Base-by-base conservation (phyloP, 1,139 yeast species). In the Dujonia santamariae region DNA sequence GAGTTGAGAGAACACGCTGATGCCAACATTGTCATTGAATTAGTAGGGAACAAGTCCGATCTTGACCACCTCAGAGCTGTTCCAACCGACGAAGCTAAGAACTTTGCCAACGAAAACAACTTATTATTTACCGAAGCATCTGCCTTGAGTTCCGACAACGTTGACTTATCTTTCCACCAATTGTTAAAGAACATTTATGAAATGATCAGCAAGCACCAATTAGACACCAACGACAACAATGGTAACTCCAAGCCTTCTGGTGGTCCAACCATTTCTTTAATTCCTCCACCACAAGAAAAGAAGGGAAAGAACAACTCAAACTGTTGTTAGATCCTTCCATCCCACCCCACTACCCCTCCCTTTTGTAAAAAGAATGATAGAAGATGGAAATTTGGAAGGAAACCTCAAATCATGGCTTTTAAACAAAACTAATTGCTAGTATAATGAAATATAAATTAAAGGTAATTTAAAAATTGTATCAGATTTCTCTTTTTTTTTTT, bases 1-100 rank as follows among this genome's bases (percentile, higher is more conserved):
- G 98, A 92, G 63, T 75, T 92, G 59, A 85, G 88, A 54, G 97
- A 90, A 54, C 95, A 92, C 55, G 97, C 97, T 3, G 98, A 92
- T 59, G 92, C 95, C 42, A 92, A 92, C 60, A 94, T 92, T 47
- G 95, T 92, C 42, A 88, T 92, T 53, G 97, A 94, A 64, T 75
- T 92, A 48, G 97, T 92, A 44, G 98, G 75, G 42, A 60, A 60
- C 36, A 92, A 92, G 68, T 83, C 95, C 38, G 98, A 92, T 72
- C 75, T 92, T 63, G 92, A 87, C 59, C 98, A 92, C 61, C 71
- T 90, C 54, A 78, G 98, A 53, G 97, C 97, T 1, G 96, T 94
- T 18, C 96, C 98, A 40, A 90, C 97, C 27, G 98, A 92, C 40
- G 98, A 92, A 63, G 98, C 98, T 38, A 85, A 81, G 61, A 85